Conservation (phyloP, 306 rosid species). For the Pyrus bretschneideri region DNA sequence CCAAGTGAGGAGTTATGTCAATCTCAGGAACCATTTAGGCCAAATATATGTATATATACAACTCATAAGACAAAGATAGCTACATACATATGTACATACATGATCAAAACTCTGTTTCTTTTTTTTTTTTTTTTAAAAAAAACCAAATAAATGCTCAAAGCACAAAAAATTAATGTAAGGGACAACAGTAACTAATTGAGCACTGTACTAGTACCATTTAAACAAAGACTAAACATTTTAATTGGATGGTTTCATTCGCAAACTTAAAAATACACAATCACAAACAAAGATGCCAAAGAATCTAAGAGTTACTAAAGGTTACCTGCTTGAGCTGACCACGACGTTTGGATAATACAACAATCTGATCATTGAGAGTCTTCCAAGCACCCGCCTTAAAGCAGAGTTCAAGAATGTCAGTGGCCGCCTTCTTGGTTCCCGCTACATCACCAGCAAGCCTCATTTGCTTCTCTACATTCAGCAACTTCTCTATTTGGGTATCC, state of each 20-base stretch:
- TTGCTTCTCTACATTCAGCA: conserved; percentile 84
- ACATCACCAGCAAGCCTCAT: conserved; percentile 75
- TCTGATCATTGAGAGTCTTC: conserved; percentile 90
- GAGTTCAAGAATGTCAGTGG: conserved; percentile 64
- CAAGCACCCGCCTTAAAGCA: conserved; percentile 83
- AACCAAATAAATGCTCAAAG: background rate
- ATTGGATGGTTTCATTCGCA: background rate
- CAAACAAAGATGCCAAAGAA: background rate
- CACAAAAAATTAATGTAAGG: background rate
- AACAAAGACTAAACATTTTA: background rate
- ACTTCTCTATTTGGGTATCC: conserved; percentile 56
- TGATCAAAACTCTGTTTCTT: background rate
- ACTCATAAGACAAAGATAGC: background rate
- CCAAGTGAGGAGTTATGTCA: too few species aligned
- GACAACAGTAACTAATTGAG: background rate
- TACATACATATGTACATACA: background rate
- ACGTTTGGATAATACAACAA: conserved; percentile 77
- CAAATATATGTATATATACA: too few species aligned
- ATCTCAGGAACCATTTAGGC: too few species aligned
- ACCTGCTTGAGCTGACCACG: conserved; percentile 98
- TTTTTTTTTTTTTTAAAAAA: background rate
- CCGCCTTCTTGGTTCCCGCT: conserved; percentile 75
- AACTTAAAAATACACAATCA: background rate
- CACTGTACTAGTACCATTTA: background rate
- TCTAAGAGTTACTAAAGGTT: background rate